Evolutionary conservation across 2,329 filamentous ascomycete genomes (phyloP), one percentile per base, ranked within the genome.

Genomic region (Botrytis tulipae): DNA sequence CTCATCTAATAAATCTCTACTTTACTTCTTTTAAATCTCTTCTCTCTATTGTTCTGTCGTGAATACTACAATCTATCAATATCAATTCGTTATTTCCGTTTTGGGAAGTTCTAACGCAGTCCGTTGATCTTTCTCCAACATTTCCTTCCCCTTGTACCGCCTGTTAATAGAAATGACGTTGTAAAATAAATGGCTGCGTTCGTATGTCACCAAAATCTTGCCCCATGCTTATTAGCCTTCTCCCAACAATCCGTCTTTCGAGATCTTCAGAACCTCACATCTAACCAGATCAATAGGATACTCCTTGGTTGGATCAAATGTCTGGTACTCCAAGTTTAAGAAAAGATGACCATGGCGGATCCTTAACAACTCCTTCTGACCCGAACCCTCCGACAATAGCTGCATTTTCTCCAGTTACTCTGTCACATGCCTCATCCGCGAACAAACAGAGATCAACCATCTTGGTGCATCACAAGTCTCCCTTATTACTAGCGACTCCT

Each of bases 381-480:
- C 84, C 83, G 75, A 85, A 84, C 76, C 87, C 89, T 73, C 92
- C 94, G 65, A 98, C 95, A 63, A 90, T 93, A 81, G 96, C 96
- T 76, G 89, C 93, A 79, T 99, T 99, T 85, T 96, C 95, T 8
- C 95, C 96, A 46, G 88, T 91, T 35, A 93, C 92, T 35, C 88
- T 95, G 77, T 91, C 91, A 65, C 86, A 85, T 72, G 84, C 86
- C 73, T 85, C 87, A 46, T 87, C 88, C 18, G 88, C 90, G 54
- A 90, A 90, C 60, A 92, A 93, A 80, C 92, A 95, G 75, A 90
- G 93, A 63, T 97, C 94, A 29, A 97, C 94, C 73, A 95, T 99
- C 78, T 90, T 98, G 78, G 95, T 99, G 32, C 95, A 98, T 83
- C 95, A 97, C 82, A 99, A 98, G 84, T 97, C 94, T 25, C 96